A percentile compares a stretch with the other conserved stretches of the same genome.
Evolutionary conservation across 2,329 filamentous ascomycete species (phyloP).

Genomic region (Xylogone sp.): DNA sequence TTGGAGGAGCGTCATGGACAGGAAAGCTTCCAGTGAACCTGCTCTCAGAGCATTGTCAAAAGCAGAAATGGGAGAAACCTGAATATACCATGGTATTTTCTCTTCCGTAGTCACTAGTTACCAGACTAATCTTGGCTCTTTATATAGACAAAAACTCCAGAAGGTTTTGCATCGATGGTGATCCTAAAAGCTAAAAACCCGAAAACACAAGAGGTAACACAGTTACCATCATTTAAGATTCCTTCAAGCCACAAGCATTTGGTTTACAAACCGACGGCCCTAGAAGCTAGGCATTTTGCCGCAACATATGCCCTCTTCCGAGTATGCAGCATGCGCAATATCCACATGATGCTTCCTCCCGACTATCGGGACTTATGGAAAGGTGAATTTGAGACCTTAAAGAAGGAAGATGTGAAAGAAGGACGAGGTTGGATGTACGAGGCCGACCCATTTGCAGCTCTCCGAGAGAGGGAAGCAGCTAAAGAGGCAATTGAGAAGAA

Average conservation of each 20-base stretch:
- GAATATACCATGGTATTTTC: conserved; percentile 73
- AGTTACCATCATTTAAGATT: conserved; percentile 77
- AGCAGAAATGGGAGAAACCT: conserved; percentile 91
- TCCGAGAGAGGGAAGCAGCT: conserved; percentile 75
- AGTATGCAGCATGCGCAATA: conserved; percentile 92
- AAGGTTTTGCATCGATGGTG: conserved; percentile 77
- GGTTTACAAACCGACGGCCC: conserved; percentile 69
- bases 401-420: conserved; percentile 73
- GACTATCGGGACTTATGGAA: conserved; percentile 91
- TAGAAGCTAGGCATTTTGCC: conserved; percentile 91
- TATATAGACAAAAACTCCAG: conserved; percentile 57
- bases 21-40: conserved; percentile 94
- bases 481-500: conserved; percentile 76
- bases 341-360: conserved; percentile 90
- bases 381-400: conserved; percentile 75
- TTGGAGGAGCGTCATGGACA: conserved; percentile 94
- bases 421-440: conserved; percentile 91
- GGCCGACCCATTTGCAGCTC: conserved; percentile 84
- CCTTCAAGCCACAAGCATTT: conserved; percentile 73
- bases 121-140: conserved; percentile 3
- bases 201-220: conserved; percentile 76
- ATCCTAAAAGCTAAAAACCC: conserved; percentile 71
- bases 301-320: conserved; percentile 89
- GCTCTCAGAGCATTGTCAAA: conserved; percentile 90
- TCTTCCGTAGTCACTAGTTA: neutral